Evolutionary conservation across 1,284 basidiomycete genomes (phyloP).

Genomic region (Phellinidium pouzarii): DNA sequence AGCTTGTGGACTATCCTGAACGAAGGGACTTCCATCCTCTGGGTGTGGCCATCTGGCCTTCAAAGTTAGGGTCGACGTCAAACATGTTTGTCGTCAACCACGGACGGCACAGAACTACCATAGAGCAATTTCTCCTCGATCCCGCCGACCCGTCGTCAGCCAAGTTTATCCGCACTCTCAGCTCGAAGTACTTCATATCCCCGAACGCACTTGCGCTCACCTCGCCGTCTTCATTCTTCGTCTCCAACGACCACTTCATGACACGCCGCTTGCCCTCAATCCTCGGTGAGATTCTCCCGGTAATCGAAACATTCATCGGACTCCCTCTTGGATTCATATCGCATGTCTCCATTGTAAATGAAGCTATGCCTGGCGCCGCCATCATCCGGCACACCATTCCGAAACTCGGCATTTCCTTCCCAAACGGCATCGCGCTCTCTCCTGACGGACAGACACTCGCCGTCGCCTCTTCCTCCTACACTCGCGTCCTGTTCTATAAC

Average conservation of each 20-base stretch:
- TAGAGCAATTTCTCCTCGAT: slow-evolving; percentile 57
- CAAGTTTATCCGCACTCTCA: slow-evolving; percentile 49
- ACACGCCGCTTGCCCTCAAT: slow-evolving; percentile 50
- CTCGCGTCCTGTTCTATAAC: slow-evolving; percentile 44
- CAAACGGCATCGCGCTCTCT: slow-evolving; percentile 61
- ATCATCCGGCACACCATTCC: slow-evolving; percentile 33
- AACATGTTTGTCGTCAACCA: slow-evolving; percentile 62
- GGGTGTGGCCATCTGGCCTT: slow-evolving; percentile 46
- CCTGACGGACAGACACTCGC: slow-evolving; percentile 43
- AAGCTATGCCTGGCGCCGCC: slow-evolving; percentile 21
- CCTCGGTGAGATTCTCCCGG: slow-evolving; percentile 42
- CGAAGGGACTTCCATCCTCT: slow-evolving; percentile 52
- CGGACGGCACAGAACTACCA: slow-evolving; percentile 45
- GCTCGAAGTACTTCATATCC: slow-evolving; percentile 47
- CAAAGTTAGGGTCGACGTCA: slow-evolving; percentile 37
- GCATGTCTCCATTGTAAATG: slow-evolving; percentile 40
- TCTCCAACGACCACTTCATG: slow-evolving; percentile 64
- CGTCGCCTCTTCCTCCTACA: slow-evolving; percentile 46
- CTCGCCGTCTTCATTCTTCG: slow-evolving; percentile 53
- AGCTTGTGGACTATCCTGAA: slow-evolving; percentile 38
- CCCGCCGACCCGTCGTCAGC: slow-evolving; percentile 37
- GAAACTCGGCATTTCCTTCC: slow-evolving; percentile 48
- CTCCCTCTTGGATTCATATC: slow-evolving; percentile 54
- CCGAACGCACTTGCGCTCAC: slow-evolving; percentile 62
- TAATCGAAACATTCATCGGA: slow-evolving; percentile 48